phyloP scores from a whole-genome alignment of 1,139 yeast species.

The Nakaseomyces kungkrabaensis region DNA sequence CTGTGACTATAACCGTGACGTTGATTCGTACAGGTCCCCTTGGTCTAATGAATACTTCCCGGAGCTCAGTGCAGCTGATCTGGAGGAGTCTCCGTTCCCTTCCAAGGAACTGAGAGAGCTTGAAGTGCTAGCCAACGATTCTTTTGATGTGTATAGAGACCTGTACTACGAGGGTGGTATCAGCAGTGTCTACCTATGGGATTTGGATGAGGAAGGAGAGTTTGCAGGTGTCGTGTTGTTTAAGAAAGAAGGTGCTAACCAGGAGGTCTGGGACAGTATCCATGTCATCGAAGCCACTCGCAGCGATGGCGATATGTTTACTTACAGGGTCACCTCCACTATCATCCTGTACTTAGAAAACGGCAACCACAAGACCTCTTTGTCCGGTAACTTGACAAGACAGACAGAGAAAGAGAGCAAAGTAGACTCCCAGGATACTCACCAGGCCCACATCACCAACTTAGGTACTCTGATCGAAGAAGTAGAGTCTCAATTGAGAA shows the following conservation, averaged over 20 bases:
- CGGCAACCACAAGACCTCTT: slow-evolving; percentile 33
- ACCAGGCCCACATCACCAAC: slow-evolving; percentile 61
- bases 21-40: slow-evolving; percentile 87
- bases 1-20: slow-evolving; percentile 93
- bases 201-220: slow-evolving; percentile 39
- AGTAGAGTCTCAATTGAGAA: slow-evolving; percentile 78
- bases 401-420: slow-evolving; percentile 43
- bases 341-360: slow-evolving; percentile 62
- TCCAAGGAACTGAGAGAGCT: slow-evolving; percentile 55
- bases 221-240: slow-evolving; percentile 90
- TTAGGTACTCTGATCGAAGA: slow-evolving; percentile 83
- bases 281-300: slow-evolving; percentile 79
- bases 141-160: slow-evolving; percentile 88
- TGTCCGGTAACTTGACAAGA: slow-evolving; percentile 80
- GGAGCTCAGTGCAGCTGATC: slow-evolving; percentile 41
- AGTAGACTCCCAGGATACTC: slow-evolving; percentile 9
- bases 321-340: slow-evolving; percentile 77
- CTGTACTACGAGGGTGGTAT: slow-evolving; percentile 90
- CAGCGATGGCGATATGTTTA: slow-evolving; percentile 36
- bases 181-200: slow-evolving; percentile 90
- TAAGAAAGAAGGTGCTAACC: slow-evolving; percentile 44
- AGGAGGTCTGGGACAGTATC: slow-evolving; percentile 70
- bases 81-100: slow-evolving; percentile 62
- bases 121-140: slow-evolving; percentile 76
- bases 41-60: slow-evolving; percentile 82